Percentiles rank a stretch among this genome's conserved stretches.
phyloP scores from a whole-genome alignment of 1,284 basidiomycete species.

The Schizopora paradoxa region DNA sequence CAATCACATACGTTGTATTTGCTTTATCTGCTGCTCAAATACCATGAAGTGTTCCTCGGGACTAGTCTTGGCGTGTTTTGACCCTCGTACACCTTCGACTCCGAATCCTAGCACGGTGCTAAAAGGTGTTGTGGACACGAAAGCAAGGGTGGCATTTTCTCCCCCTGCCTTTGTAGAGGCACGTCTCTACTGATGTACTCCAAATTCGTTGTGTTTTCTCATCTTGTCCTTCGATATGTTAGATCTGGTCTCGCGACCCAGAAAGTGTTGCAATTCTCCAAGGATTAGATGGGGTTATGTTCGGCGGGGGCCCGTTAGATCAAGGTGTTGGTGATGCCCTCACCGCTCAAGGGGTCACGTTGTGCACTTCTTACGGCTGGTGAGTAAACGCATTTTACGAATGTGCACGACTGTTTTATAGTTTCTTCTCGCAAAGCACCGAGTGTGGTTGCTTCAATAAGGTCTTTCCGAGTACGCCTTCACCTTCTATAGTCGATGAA shows the following conservation, averaged over 20 bases:
- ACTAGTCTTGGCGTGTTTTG: slow-evolving; percentile 23
- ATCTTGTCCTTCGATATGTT: no score
- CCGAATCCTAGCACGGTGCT: slow-evolving; percentile 26
- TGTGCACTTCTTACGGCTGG: slow-evolving; percentile 25
- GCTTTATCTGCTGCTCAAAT: not conserved
- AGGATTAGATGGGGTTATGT: slow-evolving; percentile 17
- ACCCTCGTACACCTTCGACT: slow-evolving; percentile 21
- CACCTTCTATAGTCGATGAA: not conserved
- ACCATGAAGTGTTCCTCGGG: slow-evolving; percentile 19
- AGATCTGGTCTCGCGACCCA: slow-evolving; percentile 2
- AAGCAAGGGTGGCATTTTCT: slow-evolving; percentile 22
- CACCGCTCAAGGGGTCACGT: slow-evolving; percentile 20
- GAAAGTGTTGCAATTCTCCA: not conserved
- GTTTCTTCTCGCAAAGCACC: slow-evolving; percentile 14
- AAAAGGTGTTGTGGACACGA: slow-evolving; percentile 17
- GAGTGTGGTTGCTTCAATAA: slow-evolving; percentile 19
- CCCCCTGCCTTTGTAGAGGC: slow-evolving; percentile 30
- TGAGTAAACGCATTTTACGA: slow-evolving; percentile 17
- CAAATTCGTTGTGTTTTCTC: no score
- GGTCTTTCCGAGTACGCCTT: slow-evolving; percentile 20
- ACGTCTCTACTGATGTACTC: no score
- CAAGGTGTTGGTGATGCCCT: slow-evolving; percentile 26
- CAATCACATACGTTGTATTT: not conserved
- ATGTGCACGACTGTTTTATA: not conserved
- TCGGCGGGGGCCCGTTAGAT: slow-evolving; percentile 26